Evolutionary conservation across 768 basidiomycete species (phyloP).

Genomic region (Boletus vermiculosoides): DNA sequence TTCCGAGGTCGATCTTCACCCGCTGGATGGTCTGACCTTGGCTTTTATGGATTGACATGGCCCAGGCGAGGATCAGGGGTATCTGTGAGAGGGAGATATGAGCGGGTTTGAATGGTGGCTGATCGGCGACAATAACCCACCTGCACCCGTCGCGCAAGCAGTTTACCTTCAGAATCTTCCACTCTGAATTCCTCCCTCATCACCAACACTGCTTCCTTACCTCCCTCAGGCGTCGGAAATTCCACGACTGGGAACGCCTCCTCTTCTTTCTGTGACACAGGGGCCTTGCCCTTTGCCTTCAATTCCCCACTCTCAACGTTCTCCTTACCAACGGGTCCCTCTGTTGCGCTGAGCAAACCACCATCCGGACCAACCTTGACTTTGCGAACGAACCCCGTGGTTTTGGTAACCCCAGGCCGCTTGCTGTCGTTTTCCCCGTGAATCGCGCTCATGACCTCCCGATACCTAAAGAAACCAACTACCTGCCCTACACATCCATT

Average conservation of each 20-base stretch:
- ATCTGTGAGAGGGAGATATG: slow-evolving; percentile 38
- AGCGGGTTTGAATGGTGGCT: not conserved
- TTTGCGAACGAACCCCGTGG: slow-evolving; percentile 36
- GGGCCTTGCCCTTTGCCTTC: slow-evolving; percentile 22
- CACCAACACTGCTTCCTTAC: slow-evolving; percentile 46
- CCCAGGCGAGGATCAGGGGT: slow-evolving; percentile 75
- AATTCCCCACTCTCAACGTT: slow-evolving; percentile 26
- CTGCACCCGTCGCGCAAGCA: slow-evolving; percentile 49
- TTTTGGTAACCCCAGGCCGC: slow-evolving; percentile 22
- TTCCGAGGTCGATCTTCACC: slow-evolving; percentile 62
- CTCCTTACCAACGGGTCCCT: slow-evolving; percentile 32
- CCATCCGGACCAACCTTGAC: slow-evolving; percentile 34
- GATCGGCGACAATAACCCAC: slow-evolving; percentile 14
- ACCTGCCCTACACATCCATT: slow-evolving; percentile 68
- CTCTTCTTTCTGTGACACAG: slow-evolving; percentile 36
- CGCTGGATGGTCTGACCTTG: slow-evolving; percentile 72
- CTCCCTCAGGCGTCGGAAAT: slow-evolving; percentile 41
- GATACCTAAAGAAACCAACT: slow-evolving; percentile 46
- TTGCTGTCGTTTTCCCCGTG: slow-evolving; percentile 28
- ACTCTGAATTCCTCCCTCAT: slow-evolving; percentile 53
- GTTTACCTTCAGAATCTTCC: slow-evolving; percentile 50
- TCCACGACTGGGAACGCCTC: slow-evolving; percentile 48
- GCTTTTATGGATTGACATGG: slow-evolving; percentile 76
- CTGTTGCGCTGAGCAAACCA: slow-evolving; percentile 10
- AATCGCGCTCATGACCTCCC: slow-evolving; percentile 16